Evolutionary conservation across 805 yeast species (phyloP), one percentile per base, ranked within the genome.

Genomic region (Wickerhamiella cacticola): DNA sequence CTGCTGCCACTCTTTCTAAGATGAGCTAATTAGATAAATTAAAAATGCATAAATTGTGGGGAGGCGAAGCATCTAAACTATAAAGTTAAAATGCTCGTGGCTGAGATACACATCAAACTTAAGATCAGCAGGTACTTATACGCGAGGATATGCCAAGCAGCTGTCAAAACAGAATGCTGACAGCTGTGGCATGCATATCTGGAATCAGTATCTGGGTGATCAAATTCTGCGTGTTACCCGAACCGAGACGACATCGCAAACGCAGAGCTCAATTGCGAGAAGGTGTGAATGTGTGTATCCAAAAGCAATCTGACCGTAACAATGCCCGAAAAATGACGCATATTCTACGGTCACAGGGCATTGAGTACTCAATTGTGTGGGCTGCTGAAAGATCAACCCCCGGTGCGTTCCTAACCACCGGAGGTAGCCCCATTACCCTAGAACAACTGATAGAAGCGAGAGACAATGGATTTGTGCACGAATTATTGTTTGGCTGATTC

Each of bases 311-410:
- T 18, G 46, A 34, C 15, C 46, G 38, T 40, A 24, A 15, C 18
- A 19, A 23, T 4, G 46, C 46, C n/a, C 38, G 28, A 12, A 15
- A 43, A 29, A 23, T 43, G 7, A 29, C 36, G 9, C 13, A 23
- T n/a, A 28, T 43, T 5, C 33, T 43, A 10, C 26, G 46, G 2
- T 12, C 34, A 9, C 34, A 31, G 5, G 46, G 46, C 39, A 33
- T 43, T 33, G 46, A 43, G 24, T 43, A 43, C 23, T 43, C 46
- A 9, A 43, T 43, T 5, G 19, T 39, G 5, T 24, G 42, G 42
- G 42, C 42, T 5, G 21, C 19, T 18, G 29, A 21, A 8, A 12
- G 29, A 15, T 36, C 41, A n/a, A 22, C 41, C 5, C 41, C 41
- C 8, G 26, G 46, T 23, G 36, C 46, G 33, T 43, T 43, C 24